Conservation (phyloP, 495 filamentous ascomycete species). For the Parathielavia appendiculata region DNA sequence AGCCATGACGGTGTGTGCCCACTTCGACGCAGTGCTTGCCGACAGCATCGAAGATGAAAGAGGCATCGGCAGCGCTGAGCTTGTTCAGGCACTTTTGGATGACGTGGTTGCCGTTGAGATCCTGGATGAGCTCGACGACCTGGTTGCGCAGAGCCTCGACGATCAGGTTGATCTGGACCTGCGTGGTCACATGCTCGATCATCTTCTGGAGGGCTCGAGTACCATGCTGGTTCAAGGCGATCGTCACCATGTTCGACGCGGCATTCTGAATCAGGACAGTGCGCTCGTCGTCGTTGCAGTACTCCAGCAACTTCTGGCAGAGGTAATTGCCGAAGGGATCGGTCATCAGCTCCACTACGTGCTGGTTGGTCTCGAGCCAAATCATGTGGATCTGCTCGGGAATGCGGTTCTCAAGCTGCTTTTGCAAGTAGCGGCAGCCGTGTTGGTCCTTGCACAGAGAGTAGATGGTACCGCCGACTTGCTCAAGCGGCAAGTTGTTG, state of each 20-base stretch:
- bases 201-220: constrained; percentile 97
- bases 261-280: constrained; percentile 88
- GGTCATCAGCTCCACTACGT: constrained; percentile 95
- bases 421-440: constrained; percentile 90
- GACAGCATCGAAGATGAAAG: constrained; percentile 96
- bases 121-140: constrained; percentile 90
- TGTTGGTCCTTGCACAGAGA: constrained; percentile 92
- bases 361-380: constrained; percentile 82
- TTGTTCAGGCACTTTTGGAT: constrained; percentile 99
- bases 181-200: constrained; percentile 90
- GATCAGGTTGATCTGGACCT: constrained; percentile 71
- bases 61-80: constrained; percentile 69
- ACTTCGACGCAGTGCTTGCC: constrained; percentile 80
- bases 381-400: constrained; percentile 83
- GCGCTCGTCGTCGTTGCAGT: constrained; percentile 86
- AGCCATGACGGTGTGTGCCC: constrained; percentile 95
- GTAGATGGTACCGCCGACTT: constrained; percentile 75
- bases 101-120: constrained; percentile 96
- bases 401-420: constrained; percentile 88
- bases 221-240: constrained; percentile 93
- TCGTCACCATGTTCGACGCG: constrained; percentile 74
- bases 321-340: constrained; percentile 99
- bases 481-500: constrained; percentile 70
- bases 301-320: constrained; percentile 94
- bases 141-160: constrained; percentile 69